Conservation (phyloP, 2,329 filamentous ascomycete species). For the Ceratocystis huliohia region DNA sequence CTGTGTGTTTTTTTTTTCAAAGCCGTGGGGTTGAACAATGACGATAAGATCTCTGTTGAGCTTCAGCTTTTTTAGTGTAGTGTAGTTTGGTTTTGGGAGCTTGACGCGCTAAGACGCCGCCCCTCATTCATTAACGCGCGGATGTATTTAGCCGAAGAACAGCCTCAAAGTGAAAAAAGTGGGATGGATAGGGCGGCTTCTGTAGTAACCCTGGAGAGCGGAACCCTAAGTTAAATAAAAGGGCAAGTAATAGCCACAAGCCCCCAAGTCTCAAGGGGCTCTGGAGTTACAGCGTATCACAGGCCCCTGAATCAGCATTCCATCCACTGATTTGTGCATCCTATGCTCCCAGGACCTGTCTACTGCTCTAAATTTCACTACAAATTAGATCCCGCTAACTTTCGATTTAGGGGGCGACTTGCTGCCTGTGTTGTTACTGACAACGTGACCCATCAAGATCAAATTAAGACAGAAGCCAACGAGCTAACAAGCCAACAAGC, state of each 20-base stretch:
- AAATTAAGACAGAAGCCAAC: background rate
- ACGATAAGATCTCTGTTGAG: conserved; percentile 9
- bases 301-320: background rate
- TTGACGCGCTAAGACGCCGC: background rate
- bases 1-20: background rate
- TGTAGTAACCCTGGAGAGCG: background rate
- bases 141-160: background rate
- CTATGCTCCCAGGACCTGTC: background rate
- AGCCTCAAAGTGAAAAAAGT: background rate
- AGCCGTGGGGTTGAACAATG: conserved; percentile 1
- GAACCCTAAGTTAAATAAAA: background rate
- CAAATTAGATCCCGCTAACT: background rate
- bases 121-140: background rate
- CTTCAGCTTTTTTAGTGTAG: conserved; percentile 4
- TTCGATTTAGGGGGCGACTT: background rate
- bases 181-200: background rate
- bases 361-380: background rate
- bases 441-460: conserved; percentile 1
- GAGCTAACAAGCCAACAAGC: too few species aligned
- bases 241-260: background rate
- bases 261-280: background rate
- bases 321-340: background rate
- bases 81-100: background rate
- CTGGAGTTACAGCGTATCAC: background rate
- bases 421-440: background rate